Evolutionary conservation across 352 stramenopile species (phyloP), one percentile per base, ranked within the genome.

Genomic region (Phytophthora meadii): DNA sequence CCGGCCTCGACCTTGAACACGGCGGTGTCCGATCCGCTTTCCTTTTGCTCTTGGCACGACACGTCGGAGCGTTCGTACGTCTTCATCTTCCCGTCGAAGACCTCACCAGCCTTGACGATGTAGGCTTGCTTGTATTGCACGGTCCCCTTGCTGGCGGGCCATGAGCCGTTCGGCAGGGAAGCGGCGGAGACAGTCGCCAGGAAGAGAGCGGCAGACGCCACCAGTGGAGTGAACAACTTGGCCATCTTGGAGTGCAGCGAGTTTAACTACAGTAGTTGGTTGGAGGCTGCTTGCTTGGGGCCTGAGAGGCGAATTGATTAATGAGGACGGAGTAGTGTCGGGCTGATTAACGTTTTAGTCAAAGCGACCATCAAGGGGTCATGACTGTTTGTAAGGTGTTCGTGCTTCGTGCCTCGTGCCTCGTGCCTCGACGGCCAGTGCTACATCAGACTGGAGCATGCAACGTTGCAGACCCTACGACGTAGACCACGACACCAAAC

Each of bases 101-200:
- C 40, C 27, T 60, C 53, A 15, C 40, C 55, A 12, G 55, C 55
- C 55, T 55, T 54, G 28, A 64, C 37, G 0, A 41, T 50, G 55
- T 55, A 47, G 45, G 47, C 45, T 22, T 56, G 17, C 22, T 46
- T 24, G 41, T 51, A 67, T 40, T 67, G 51, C 48, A 67, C 58
- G 32, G 32, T 36, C 4, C 55, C 55, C 41, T 46, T 64, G 45
- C 55, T 64, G 48, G 58, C 25, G n/a, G 48, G 32, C 58, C 55
- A 63, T 24, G 55, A 46, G 27, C 69, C 65, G 32, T 61, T 42
- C 6, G 69, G 69, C 44, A 77, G 27, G 24, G 60, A 56, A 19
- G 48, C 51, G 10, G 51, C 52, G 30, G 53, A 46, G 17, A 52
- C 28, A 15, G 45, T 45, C 45, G 45, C 55, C 25, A 55, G 15